Base-by-base conservation (phyloP, 2,329 filamentous ascomycete genomes). In the Pyricularia sp. region DNA sequence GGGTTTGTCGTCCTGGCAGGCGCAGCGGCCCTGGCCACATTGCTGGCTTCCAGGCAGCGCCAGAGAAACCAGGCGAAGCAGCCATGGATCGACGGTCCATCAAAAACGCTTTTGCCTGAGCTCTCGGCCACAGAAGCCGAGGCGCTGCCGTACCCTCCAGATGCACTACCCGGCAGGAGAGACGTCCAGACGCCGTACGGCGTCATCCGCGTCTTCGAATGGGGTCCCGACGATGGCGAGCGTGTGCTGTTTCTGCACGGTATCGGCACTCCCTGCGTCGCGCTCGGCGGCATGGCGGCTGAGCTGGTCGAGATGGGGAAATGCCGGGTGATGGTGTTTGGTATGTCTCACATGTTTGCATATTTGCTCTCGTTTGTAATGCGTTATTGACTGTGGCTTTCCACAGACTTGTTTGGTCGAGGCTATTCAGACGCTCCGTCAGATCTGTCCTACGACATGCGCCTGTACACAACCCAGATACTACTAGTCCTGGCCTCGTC, bases 231-330 rank as follows among this genome's bases (percentile, higher is more conserved):
- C 70, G 80, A 84, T 50, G 92, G 92, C 1, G 84, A 87, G 31
- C 93, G 89, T 74, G 88, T 94, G 0, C 79, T 96, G 17, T 80
- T 96, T 30, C 79, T 96, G 20, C 93, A 94, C 77, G 93, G 93
- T 5, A 94, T 95, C 74, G 91, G 88, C 66, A 95, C 92, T 6
- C 92, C 93, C 0, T 89, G 88, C 71, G 81, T 94, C 65, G 85
- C 91, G 0, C 79, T 94, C 23, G 88, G 87, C 2, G 83, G 86
- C 61, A 76, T 95, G 50, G 90, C 90, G 17, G 82, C 87, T 75
- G 85, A 83, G 68, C 82, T 96, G 67, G 91, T 86, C 0, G 79
- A 81, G 7, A 64, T 68, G 9, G 83, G 82, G 69, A 91, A 92
- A 0, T 93, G 86, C 76, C 84, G 92, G 70, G 92, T 97, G 2